Evolutionary conservation across 169 alveolate species (phyloP).

Genomic region (Eimeria acervulina): DNA sequence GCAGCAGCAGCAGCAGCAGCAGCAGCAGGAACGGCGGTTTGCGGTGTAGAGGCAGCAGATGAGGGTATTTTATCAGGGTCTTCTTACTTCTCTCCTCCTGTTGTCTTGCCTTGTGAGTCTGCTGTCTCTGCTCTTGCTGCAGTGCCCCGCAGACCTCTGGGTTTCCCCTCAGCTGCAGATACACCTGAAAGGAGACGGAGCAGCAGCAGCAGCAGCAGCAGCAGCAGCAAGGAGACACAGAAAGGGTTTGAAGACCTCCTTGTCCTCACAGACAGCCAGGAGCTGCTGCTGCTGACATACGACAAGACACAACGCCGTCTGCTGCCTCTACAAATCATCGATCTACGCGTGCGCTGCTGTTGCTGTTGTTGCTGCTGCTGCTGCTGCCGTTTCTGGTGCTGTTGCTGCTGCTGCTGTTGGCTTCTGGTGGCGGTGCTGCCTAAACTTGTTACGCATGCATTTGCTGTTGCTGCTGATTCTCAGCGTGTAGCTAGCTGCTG

Average conservation of each 20-base stretch:
- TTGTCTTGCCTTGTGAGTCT: neutral
- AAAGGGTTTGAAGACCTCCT: conserved; percentile 37
- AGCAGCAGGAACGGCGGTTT: conserved; percentile 23
- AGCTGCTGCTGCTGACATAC: conserved; percentile 1
- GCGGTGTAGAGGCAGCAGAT: neutral
- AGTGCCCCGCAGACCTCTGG: conserved; percentile 25
- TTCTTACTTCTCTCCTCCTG: conserved; percentile 7
- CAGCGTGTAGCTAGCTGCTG: neutral
- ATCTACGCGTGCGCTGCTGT: neutral
- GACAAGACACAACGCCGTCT: conserved; percentile 16
- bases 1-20: conserved; percentile 34
- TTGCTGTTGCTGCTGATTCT: neutral
- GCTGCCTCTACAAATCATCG: neutral
- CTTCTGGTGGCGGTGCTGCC: too few relatives aligned
- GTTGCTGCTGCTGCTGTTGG: conserved; percentile 42
- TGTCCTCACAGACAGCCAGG: neutral
- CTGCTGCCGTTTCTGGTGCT: conserved; percentile 36
- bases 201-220: neutral
- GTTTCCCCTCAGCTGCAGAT: neutral
- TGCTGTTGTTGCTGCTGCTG: neutral
- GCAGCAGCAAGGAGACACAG: neutral
- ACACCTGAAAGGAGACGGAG: neutral
- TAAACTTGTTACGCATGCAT: neutral
- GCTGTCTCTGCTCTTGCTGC: conserved; percentile 48
- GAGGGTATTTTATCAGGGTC: neutral